Evolutionary conservation across 495 filamentous ascomycete species (phyloP), one percentile per base, ranked within the genome.

Genomic region (Margaritispora aquatica): DNA sequence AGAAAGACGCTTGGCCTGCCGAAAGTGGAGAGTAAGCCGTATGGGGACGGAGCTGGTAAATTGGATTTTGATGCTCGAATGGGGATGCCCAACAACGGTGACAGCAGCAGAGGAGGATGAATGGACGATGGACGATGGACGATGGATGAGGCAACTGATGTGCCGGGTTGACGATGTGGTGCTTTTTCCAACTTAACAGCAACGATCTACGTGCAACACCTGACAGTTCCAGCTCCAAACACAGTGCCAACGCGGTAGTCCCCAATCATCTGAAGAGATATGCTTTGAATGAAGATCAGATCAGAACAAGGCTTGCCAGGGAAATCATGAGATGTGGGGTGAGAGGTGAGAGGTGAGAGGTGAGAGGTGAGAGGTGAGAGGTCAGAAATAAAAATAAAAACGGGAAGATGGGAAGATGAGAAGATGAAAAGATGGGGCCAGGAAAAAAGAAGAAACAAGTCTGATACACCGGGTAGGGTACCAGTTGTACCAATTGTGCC

Each of bases 401-500:
- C n/a, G 63, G 51, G 52, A 51, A 21, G 34, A 26, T 20, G 51
- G 46, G 54, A 59, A 58, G 50, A 54, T 21, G 24, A 48, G 52
- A 61, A 26, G 34, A 50, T 17, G n/a, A 34, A 34, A 46, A 49
- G 38, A 52, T 51, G 21, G 57, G 54, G 46, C 46, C 52, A 55
- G 52, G 65, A 60, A 55, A 63, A 51, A 58, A 63, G 59, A 67
- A 64, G 60, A 70, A 53, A 58, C 61, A 64, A 66, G 31, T 51
- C 55, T 59, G 67, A 64, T 63, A 69, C 63, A 15, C 9, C 29
- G 41, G 57, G 26, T 49, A 23, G 48, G 38, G n/a, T n/a, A n/a
- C n/a, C n/a, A n/a, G n/a, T n/a, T n/a, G n/a, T n/a, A n/a, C n/a
- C n/a, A n/a, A n/a, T n/a, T n/a, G n/a, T n/a, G n/a, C n/a, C n/a